These are phyloP conservation scores for Leccinum barrowsii DNA, from an alignment of 768 basidiomycete genomes.

Conservation along the genomic window DNA sequence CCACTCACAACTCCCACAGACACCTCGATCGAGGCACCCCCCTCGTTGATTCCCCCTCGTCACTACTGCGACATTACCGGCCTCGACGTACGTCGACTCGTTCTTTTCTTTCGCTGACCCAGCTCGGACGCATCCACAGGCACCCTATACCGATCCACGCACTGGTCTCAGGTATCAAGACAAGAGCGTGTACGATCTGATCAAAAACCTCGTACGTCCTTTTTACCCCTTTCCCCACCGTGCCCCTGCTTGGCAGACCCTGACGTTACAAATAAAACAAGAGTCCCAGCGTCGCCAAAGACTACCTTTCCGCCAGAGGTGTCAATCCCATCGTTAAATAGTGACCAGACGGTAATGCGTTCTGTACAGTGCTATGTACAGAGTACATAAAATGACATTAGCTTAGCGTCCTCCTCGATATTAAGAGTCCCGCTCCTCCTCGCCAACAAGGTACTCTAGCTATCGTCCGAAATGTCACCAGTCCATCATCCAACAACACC, in stretches of 20 bases:
- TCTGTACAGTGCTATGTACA: not conserved
- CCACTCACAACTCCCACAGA: constrained; percentile 41
- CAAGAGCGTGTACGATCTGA: constrained; percentile 81
- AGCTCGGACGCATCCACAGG: constrained; percentile 31
- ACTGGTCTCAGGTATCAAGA: constrained; percentile 81
- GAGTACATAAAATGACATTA: not conserved
- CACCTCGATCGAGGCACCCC: constrained; percentile 79
- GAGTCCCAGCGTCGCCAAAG: constrained; percentile 71
- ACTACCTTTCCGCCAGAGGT: constrained; percentile 61
- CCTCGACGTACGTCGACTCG: constrained; percentile 50
- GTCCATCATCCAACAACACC: not conserved
- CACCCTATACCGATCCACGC: constrained; percentile 79
- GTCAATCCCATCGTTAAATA: constrained; percentile 43
- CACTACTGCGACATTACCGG: constrained; percentile 88
- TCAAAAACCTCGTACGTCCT: constrained; percentile 63
- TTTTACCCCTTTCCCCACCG: not conserved
- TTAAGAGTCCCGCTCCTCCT: not conserved
- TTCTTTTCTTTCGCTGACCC: not conserved
- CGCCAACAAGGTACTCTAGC: not conserved
- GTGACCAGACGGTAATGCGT: not conserved
- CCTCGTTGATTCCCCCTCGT: constrained; percentile 70
- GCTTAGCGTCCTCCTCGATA: not conserved
- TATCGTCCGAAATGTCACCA: not conserved
- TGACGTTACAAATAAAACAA: not conserved
- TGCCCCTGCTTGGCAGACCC: not conserved